These are phyloP conservation scores for Spergularia bocconei DNA, from an alignment of 148 eudicot species.

Conservation along the genomic window DNA sequence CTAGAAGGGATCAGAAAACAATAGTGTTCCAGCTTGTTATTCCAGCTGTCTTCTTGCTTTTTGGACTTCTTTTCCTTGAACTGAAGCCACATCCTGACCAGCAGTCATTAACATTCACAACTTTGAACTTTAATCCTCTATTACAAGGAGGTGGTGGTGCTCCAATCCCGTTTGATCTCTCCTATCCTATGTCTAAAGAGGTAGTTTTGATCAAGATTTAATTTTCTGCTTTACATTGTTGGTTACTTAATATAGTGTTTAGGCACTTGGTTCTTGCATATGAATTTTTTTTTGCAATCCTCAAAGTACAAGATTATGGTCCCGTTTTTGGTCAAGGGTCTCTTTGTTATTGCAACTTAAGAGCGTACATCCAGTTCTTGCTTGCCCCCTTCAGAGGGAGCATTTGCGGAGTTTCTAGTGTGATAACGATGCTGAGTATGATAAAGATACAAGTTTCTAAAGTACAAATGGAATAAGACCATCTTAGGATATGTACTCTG, in stretches of 20 bases:
- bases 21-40: constrained; percentile 90
- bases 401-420: too few relatives aligned
- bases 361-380: too few relatives aligned
- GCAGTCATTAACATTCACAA: constrained; percentile 73
- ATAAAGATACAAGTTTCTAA: too few relatives aligned
- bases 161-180: constrained; percentile 88
- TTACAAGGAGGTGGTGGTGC: constrained; percentile 91
- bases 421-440: too few relatives aligned
- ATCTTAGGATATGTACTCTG: too few relatives aligned
- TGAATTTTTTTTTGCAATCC: too few relatives aligned
- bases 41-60: constrained; percentile 77
- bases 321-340: too few relatives aligned
- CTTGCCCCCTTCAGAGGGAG: too few relatives aligned
- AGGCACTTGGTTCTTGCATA: too few relatives aligned
- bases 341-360: too few relatives aligned
- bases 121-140: constrained; percentile 83
- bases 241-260: neutral
- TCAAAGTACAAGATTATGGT: too few relatives aligned
- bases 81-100: constrained; percentile 94
- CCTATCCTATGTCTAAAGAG: constrained; percentile 59
- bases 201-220: constrained; percentile 30
- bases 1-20: constrained; percentile 84
- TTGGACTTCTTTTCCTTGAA: constrained; percentile 78
- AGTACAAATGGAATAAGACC: too few relatives aligned
- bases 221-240: neutral